Evolutionary conservation across 1,139 yeast genomes (phyloP), one percentile per base, ranked within the genome.

Genomic region (Nakaseomyces nivariensis): DNA sequence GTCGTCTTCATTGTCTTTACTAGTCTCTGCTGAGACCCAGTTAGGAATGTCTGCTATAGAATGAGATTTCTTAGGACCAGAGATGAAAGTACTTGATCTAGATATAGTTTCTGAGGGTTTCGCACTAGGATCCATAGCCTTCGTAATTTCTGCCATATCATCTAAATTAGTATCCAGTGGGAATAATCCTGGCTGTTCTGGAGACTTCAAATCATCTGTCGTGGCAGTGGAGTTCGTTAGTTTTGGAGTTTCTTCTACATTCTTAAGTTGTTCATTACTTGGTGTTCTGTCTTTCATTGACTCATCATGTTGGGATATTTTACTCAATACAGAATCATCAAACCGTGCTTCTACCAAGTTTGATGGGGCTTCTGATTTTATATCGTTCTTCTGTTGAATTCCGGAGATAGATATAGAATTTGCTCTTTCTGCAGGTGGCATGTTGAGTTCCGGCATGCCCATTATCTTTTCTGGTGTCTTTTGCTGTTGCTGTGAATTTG

Each of bases 121-220:
- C 17, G n/a, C 25, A 13, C 22, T 34, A 24, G 40, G 34, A 26
- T 34, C 41, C 29, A 52, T 40, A 1, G 54, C 49, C 43, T 61
- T 62, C 1, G 67, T 63, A 13, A 63, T 61, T 51, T 61, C 67
- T 3, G 66, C 59, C 26, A 63, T 49, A 47, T 63, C 60, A 32
- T 62, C 61, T 31, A 63, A 51, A 48, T 63, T 62, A 5, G 66
- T 61, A 45, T 63, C 67, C 27, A 63, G 36, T 11, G 54, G 58
- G 47, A 62, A 62, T 13, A 56, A 52, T 45, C 46, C 48, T 4
- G 42, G 31, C 13, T 38, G 42, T 38, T 38, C 42, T 9, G 42
- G 51, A 36, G 48, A 38, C n/a, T 46, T 51, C 17, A 40, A 26
- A 4, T 13, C 37, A 17, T 44, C 46, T 9, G 29, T 33, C 3